A percentile compares a stretch with the other conserved stretches of the same genome.
Evolutionary conservation across 495 filamentous ascomycete genomes (phyloP).

Genomic region (Trichoderma reesei): DNA sequence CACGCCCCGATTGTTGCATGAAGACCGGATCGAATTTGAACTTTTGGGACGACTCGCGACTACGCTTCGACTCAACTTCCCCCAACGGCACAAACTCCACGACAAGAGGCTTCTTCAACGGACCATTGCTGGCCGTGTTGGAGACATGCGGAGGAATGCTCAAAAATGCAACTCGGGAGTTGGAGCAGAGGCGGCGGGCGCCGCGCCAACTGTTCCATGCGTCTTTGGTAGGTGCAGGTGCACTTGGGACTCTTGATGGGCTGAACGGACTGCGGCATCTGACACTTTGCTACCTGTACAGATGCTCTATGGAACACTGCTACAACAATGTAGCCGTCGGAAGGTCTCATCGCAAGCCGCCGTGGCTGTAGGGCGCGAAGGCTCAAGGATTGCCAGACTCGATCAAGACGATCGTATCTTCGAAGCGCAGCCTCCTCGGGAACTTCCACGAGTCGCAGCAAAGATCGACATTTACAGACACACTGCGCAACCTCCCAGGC

Average conservation of each 20-base stretch:
- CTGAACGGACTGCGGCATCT: background rate
- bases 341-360: background rate
- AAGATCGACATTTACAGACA: background rate
- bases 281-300: background rate
- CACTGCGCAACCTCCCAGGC: background rate
- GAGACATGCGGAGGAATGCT: constrained; percentile 8
- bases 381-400: background rate
- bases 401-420: background rate
- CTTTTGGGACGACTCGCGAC: constrained; percentile 1
- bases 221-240: background rate
- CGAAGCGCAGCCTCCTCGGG: background rate
- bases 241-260: background rate
- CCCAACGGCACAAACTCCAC: background rate
- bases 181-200: background rate
- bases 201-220: constrained; percentile 3
- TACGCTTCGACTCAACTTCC: background rate
- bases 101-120: constrained; percentile 1
- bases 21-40: background rate
- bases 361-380: background rate
- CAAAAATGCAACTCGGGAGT: constrained; percentile 7
- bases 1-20: constrained; percentile 7
- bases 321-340: background rate
- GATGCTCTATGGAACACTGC: background rate
- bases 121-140: background rate
- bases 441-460: background rate